Percentiles rank a stretch among this genome's conserved stretches.
Conservation (phyloP, 495 filamentous ascomycete genomes). For the Tetracladium marchalianum region DNA sequence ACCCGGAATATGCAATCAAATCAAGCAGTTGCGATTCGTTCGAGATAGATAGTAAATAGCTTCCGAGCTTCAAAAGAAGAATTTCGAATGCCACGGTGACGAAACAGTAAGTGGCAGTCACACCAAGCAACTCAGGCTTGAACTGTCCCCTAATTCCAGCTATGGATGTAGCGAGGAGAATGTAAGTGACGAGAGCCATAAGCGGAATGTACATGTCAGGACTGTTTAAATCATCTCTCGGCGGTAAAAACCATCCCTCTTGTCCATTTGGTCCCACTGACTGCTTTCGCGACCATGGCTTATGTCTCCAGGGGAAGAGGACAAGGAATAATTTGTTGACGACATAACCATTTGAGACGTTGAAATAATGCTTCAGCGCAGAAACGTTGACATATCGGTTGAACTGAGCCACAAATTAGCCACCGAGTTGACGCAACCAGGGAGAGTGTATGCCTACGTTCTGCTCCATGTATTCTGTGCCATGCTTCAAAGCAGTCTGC, state of each 20-base stretch:
- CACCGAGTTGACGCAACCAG: too few relatives aligned
- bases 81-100: conserved; percentile 81
- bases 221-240: conserved; percentile 93
- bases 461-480: conserved; percentile 86
- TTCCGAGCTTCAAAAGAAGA: conserved; percentile 77
- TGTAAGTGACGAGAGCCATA: conserved; percentile 94
- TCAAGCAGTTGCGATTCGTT: conserved; percentile 82
- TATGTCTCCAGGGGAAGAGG: conserved; percentile 94
- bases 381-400: conserved; percentile 89
- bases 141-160: conserved; percentile 90
- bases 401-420: conserved; percentile 41
- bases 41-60: conserved; percentile 85
- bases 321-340: conserved; percentile 78
- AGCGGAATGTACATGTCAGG: conserved; percentile 98
- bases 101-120: conserved; percentile 75
- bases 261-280: conserved; percentile 54
- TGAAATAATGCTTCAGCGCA: conserved; percentile 94
- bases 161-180: conserved; percentile 79
- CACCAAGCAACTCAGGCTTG: conserved; percentile 84
- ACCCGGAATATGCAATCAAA: conserved; percentile 89
- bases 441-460: conserved; percentile 45
- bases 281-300: conserved; percentile 80
- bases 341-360: conserved; percentile 88
- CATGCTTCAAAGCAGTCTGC: conserved; percentile 77
- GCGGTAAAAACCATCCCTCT: conserved; percentile 82